Evolutionary conservation across 306 rosid genomes (phyloP), one percentile per base, ranked within the genome.

Genomic region (Castanea sativa): DNA sequence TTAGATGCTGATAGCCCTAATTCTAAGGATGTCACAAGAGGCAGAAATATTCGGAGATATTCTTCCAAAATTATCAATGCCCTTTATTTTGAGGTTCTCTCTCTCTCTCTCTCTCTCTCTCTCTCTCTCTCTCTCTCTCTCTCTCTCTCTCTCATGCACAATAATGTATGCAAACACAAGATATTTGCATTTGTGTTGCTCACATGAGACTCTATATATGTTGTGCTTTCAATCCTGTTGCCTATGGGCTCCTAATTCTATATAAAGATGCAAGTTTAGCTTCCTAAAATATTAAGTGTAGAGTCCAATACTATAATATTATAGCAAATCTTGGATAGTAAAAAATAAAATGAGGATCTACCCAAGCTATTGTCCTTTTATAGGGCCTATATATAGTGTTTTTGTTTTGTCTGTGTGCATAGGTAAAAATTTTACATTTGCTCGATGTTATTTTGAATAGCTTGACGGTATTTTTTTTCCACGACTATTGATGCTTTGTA

Each of bases 1-100:
- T 87, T 92, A 83, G 98, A 94, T 80, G 93, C 89, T 1, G 94
- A 88, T 73, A 94, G 98, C 85, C 97, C 97, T 94, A 57, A 86
- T 94, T 64, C 86, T 90, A 63, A 89, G 85, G 89, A 94, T 94
- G 87, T 87, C 92, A 35, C 79, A 76, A 76, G 97, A 92, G 77
- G 81, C 94, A 4, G 92, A 92, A 82, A 84, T 88, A 71, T 85
- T 89, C 79, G 94, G 89, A 73, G 87, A 90, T 76, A 74, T 80
- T 85, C 86, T 94, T 81, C 45, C 93, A 77, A 86, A 80, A 80
- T 92, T 94, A 75, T 82, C 76, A 29, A 74, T 23, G 71, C 93
- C 97, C 35, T 94, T 90, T 80, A 83, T 83, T 63, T 85, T 94
- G 88, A 86, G 97, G 96, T 89, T 7, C 73, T 77, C 83, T 59